Base-by-base conservation (phyloP, 192 early-diverging fungal species). In the Coemansia sp. region DNA sequence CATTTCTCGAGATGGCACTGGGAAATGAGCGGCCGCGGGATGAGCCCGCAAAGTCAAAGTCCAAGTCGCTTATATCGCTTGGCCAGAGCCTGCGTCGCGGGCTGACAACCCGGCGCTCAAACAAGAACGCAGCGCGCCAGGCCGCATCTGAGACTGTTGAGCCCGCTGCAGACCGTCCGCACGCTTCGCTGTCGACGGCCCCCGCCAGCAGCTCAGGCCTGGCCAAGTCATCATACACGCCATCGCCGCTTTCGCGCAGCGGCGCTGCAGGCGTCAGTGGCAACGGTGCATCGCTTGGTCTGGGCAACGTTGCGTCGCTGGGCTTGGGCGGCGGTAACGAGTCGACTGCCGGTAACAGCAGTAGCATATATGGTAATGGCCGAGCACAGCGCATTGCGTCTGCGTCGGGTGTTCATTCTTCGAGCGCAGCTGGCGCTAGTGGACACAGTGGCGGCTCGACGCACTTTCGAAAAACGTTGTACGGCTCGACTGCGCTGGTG, bases 21-120 rank as follows among this genome's bases (percentile, higher is more conserved):
- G 73, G 78, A 47, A 81, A 69, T 72, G 78, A 74, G 48, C 72
- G 78, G n/a, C 57, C 72, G 63, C 78, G 69, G 60, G 78, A 74
- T 62, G 78, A 81, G 65, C 43, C 78, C 32, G 55, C 73, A 58
- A 81, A 75, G 65, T 63, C 72, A 72, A 75, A 72, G 66, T 66
- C 73, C 15, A 65, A 65, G 43, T 67, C 69, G 37, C 56, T 75
- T 45, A 72, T 66, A n/a, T 70, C 73, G 3, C 59, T 81, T 3
- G 73, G 78, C 23, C 72, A 75, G 63, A 75, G 72, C 19, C 60
- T 81, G 69, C 72, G 78, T 4, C 73, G 78, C 50, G 73, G 73
- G 2, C 69, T 81, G 58, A 81, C 78, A 3, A 67, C 76, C 3
- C 69, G 66, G 39, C 68, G 70, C 59, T 72, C 69, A 25, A 57